These are phyloP conservation scores for Phyllosticta ampelicida DNA, from an alignment of 2,329 filamentous ascomycete genomes.

Conservation along the genomic window DNA sequence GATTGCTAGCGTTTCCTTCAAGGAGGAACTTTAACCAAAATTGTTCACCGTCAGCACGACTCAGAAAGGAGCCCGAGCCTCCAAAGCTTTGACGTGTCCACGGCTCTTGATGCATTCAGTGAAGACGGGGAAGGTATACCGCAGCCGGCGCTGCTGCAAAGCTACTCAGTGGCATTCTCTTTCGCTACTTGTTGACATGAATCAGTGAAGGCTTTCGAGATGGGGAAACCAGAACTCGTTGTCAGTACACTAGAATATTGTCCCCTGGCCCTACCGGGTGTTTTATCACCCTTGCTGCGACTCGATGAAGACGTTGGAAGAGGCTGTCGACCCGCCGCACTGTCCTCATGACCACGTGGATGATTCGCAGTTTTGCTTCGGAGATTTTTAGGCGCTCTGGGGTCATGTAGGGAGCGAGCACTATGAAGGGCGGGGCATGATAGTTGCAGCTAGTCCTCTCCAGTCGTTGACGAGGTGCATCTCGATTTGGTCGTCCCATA, in stretches of 20 bases:
- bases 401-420: background rate
- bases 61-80: background rate
- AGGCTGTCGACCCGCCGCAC: background rate
- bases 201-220: background rate
- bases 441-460: background rate
- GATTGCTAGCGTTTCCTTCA: background rate
- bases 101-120: background rate
- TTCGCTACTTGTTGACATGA: background rate
- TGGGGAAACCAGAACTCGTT: background rate
- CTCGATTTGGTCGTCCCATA: background rate
- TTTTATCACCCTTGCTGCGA: background rate
- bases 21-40: background rate
- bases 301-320: background rate
- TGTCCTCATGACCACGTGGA: background rate
- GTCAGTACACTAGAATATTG: background rate
- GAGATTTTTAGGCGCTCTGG: background rate
- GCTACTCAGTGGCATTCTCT: background rate
- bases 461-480: background rate
- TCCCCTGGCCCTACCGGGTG: background rate
- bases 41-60: background rate
- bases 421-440: background rate
- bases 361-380: background rate
- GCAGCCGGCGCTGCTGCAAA: background rate
- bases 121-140: background rate
- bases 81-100: background rate